These are phyloP conservation scores for Russula dissimulans DNA, from an alignment of 768 basidiomycete species.

Conservation along the genomic window DNA sequence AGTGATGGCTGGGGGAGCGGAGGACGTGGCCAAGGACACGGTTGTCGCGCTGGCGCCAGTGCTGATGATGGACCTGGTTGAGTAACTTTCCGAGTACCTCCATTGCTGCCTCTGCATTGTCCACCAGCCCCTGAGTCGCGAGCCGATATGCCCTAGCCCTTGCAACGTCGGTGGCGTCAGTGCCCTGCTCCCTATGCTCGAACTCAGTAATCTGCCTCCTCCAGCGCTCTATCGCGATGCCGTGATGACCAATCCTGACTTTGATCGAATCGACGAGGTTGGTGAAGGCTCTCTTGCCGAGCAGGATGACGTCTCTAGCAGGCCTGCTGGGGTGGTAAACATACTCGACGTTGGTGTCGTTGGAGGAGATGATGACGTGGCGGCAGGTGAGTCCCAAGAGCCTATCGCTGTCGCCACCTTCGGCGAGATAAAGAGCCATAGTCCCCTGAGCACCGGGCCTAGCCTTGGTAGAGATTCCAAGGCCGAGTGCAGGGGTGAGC, in stretches of 20 bases:
- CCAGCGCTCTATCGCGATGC: conserved; percentile 19
- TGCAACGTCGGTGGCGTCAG: no score
- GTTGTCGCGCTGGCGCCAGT: conserved; percentile 20
- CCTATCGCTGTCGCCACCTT: conserved; percentile 26
- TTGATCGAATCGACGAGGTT: conserved; percentile 27
- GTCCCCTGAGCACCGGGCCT: conserved; percentile 28
- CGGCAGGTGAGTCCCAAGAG: conserved; percentile 21
- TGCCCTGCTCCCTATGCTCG: conserved; percentile 2
- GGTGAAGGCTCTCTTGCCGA: conserved; percentile 24
- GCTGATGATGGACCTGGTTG: conserved; percentile 17
- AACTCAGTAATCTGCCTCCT: conserved; percentile 19
- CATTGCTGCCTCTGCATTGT: conserved; percentile 13
- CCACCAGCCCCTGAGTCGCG: conserved; percentile 18
- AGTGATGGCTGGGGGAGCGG: conserved; percentile 22
- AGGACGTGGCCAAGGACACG: conserved; percentile 24
- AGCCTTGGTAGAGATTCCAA: conserved; percentile 28
- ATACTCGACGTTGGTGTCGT: conserved; percentile 28
- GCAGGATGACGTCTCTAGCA: conserved; percentile 27
- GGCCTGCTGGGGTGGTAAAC: conserved; percentile 17
- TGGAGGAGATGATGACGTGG: conserved; percentile 5
- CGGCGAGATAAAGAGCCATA: conserved; percentile 29
- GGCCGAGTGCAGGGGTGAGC: conserved; percentile 30
- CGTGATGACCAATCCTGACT: conserved; percentile 21
- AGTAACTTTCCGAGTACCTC: conserved; percentile 22
- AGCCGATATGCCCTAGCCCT: background rate